phyloP scores from a whole-genome alignment of 2,329 filamentous ascomycete species.

The Penicillium olsonii region DNA sequence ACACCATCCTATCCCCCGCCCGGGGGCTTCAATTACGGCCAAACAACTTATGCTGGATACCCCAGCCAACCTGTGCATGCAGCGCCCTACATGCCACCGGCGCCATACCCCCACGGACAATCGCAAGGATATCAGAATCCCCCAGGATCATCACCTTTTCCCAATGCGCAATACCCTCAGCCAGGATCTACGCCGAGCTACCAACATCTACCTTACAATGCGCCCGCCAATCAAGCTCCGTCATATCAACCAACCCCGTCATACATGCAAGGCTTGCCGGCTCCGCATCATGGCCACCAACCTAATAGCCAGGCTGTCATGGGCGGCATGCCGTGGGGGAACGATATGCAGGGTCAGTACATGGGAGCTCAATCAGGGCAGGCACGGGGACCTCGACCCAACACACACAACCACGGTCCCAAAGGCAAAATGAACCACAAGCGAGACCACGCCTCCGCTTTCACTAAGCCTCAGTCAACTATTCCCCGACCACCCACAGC shows the following conservation, averaged over 20 bases:
- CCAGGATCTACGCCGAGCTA: conserved; percentile 27
- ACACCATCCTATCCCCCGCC: conserved; percentile 22
- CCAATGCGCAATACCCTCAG: conserved; percentile 30
- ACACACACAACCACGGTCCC: conserved; percentile 25
- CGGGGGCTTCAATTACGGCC: conserved; percentile 29
- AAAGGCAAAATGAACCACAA: conserved; percentile 33
- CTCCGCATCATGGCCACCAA: conserved; percentile 26
- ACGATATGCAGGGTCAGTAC: conserved; percentile 53
- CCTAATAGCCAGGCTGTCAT: conserved; percentile 45
- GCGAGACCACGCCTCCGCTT: conserved; percentile 40
- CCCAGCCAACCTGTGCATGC: conserved; percentile 26
- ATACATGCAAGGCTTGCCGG: conserved; percentile 20
- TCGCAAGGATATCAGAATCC: conserved; percentile 25
- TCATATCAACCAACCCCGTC: conserved; percentile 24
- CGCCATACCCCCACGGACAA: conserved; percentile 29
- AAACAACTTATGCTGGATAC: conserved; percentile 34
- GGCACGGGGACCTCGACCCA: conserved; percentile 26
- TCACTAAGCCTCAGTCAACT: conserved; percentile 34
- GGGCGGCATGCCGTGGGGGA: conserved; percentile 59
- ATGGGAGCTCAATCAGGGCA: conserved; percentile 35
- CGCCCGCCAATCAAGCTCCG: conserved; percentile 21
- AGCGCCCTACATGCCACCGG: conserved; percentile 27
- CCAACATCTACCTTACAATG: conserved; percentile 30
- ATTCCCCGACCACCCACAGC: conserved; percentile 38
- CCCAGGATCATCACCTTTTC: conserved; percentile 21